Evolutionary conservation across 2,329 filamentous ascomycete genomes (phyloP), one percentile per base, ranked within the genome.

Genomic region (Colletotrichum lentis): DNA sequence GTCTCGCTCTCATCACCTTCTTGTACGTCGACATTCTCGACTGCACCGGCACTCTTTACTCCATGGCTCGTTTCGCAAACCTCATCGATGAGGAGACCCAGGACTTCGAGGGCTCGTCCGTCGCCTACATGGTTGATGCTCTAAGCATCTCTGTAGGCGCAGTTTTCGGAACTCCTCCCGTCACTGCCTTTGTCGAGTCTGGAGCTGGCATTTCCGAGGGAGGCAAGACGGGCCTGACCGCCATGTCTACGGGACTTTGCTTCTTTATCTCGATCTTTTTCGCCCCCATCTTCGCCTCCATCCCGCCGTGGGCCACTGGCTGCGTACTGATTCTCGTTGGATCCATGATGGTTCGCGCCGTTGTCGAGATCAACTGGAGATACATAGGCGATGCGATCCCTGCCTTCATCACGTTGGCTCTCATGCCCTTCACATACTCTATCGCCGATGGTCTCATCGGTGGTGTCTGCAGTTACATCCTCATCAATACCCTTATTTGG

Each of bases 211-310:
- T 97, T 71, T 92, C 92, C 0, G 93, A 97, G 78, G 93, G 93
- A 59, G 93, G 93, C 52, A 90, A 90, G 75, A 96, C 93, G 0
- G 93, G 93, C 18, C 80, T 97, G n/a, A 96, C 93, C 0, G 89
- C 92, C 54, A 91, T 95, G 77, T 83, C 88, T 18, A 90, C 92
- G 0, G 93, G 93, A 5, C 64, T 96, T 57, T 94, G 91, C 80
- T 97, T 97, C 83, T 91, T 97, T 81, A 88, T 96, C 76, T 88
- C 91, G 65, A 86, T 96, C 69, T 96, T 96, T 84, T 96, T 96
- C 76, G 93, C 93, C 0, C 93, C 93, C 0, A 95, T 96, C 65
- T 96, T 96, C 75, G 93, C 93, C 11, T 94, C 91, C 0, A 96
- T 96, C 66, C 93, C 93, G 5, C 90, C 93, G 0, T 96, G 92